Conservation (phyloP, 1,284 basidiomycete genomes). For the Cerioporus squamosus region DNA sequence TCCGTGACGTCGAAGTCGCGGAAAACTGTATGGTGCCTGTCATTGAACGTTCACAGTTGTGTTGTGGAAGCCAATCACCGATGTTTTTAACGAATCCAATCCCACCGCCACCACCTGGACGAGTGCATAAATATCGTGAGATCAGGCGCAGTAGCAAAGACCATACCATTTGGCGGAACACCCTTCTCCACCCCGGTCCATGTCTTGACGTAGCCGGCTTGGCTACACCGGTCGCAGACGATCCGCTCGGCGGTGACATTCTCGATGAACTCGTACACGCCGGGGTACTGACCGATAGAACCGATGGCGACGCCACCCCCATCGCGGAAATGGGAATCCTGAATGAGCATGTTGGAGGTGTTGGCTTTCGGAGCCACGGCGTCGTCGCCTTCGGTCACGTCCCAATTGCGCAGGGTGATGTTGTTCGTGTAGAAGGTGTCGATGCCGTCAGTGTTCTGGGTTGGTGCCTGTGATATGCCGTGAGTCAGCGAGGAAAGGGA, state of each 20-base stretch:
- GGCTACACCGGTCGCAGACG: background rate
- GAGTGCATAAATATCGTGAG: background rate
- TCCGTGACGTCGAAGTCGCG: background rate
- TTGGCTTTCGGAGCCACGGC: background rate
- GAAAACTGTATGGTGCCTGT: background rate
- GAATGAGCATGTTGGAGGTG: slow-evolving; percentile 2
- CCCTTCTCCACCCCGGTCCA: slow-evolving; percentile 2
- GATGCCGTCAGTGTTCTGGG: slow-evolving; percentile 1
- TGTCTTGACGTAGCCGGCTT: slow-evolving; percentile 1
- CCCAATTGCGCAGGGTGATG: slow-evolving; percentile 1
- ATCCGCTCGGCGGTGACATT: background rate
- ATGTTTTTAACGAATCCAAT: background rate
- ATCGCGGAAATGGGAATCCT: background rate
- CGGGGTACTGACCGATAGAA: slow-evolving; percentile 2
- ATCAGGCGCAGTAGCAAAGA: too few species aligned
- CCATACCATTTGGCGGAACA: background rate
- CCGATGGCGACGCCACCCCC: background rate
- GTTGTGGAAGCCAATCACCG: background rate
- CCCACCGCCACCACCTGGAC: background rate
- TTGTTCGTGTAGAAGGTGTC: slow-evolving; percentile 7
- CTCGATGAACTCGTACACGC: slow-evolving; percentile 2
- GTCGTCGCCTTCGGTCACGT: background rate
- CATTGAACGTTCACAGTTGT: background rate
- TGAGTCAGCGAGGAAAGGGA: background rate
- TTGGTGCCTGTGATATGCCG: background rate